A percentile compares a stretch with the other conserved stretches of the same genome.
phyloP scores from a whole-genome alignment of 768 basidiomycete species.

The Nidularia pulvinata region DNA sequence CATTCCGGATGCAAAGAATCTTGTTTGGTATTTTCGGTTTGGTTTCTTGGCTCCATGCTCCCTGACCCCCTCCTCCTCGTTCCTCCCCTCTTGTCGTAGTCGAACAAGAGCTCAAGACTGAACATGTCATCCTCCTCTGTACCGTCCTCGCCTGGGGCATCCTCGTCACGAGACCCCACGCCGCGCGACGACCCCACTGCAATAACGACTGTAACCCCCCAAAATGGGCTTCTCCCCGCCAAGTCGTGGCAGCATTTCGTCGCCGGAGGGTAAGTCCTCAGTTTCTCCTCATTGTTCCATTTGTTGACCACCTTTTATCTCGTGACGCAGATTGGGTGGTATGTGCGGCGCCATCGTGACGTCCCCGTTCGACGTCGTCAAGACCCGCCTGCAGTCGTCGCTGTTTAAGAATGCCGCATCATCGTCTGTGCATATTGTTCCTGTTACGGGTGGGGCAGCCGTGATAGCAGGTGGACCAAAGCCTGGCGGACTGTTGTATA shows the following conservation, averaged over 20 bases:
- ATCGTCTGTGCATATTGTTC: conserved; percentile 31
- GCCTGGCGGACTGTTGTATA: conserved; percentile 68
- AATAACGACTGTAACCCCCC: conserved; percentile 16
- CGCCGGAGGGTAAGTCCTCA: conserved; percentile 70
- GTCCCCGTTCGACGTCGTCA: conserved; percentile 97
- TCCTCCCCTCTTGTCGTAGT: too few species aligned
- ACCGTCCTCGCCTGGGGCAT: too few species aligned
- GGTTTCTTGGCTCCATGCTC: too few species aligned
- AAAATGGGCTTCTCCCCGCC: conserved; percentile 48
- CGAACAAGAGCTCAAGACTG: too few species aligned
- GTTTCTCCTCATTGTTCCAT: not conserved
- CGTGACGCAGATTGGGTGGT: conserved; percentile 73
- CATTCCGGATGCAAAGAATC: too few species aligned
- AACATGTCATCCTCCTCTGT: too few species aligned
- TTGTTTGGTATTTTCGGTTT: too few species aligned
- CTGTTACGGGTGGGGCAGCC: conserved; percentile 18
- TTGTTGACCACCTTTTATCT: not conserved
- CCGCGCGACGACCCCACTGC: not conserved
- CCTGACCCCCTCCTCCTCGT: too few species aligned
- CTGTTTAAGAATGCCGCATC: conserved; percentile 57
- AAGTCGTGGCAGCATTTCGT: conserved; percentile 87
- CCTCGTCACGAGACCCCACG: too few species aligned
- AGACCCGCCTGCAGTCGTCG: conserved; percentile 94
- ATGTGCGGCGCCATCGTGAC: conserved; percentile 98
- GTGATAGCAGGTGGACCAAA: conserved; percentile 35